These are phyloP conservation scores for Aspergillus tamarii DNA, from an alignment of 2,329 filamentous ascomycete genomes.

Conservation along the genomic window DNA sequence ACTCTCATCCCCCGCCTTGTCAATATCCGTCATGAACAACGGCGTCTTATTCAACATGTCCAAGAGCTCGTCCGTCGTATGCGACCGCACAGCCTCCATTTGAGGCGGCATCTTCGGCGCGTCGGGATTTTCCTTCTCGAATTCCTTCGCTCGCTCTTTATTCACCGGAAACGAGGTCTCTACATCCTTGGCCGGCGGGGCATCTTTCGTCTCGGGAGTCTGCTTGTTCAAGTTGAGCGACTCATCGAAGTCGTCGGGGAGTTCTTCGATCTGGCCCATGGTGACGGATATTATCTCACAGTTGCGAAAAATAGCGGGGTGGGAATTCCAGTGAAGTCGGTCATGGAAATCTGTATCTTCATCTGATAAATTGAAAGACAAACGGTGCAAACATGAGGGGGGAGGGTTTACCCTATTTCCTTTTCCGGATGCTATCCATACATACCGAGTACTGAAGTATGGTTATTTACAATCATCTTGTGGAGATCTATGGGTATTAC, in stretches of 20 bases:
- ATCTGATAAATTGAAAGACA: constrained; percentile 7
- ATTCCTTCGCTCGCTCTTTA: constrained; percentile 35
- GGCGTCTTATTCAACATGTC: constrained; percentile 72
- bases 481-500: neutral
- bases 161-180: constrained; percentile 45
- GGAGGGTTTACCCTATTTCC: constrained; percentile 22
- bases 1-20: constrained; percentile 61
- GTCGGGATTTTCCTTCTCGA: constrained; percentile 32
- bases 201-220: constrained; percentile 16
- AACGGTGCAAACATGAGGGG: constrained; percentile 19
- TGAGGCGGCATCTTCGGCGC: constrained; percentile 58
- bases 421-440: constrained; percentile 2
- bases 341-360: neutral
- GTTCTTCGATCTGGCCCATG: constrained; percentile 58
- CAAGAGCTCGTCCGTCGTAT: constrained; percentile 63
- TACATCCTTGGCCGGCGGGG: constrained; percentile 22
- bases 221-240: constrained; percentile 46
- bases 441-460: neutral
- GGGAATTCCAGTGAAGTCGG: too few species aligned
- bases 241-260: constrained; percentile 55
- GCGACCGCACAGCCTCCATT: constrained; percentile 60
- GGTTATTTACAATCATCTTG: neutral
- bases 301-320: neutral
- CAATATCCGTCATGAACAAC: constrained; percentile 94
- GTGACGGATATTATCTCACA: constrained; percentile 11